phyloP scores from a whole-genome alignment of 1,284 basidiomycete species.

The Salmacisia buchloeana region DNA sequence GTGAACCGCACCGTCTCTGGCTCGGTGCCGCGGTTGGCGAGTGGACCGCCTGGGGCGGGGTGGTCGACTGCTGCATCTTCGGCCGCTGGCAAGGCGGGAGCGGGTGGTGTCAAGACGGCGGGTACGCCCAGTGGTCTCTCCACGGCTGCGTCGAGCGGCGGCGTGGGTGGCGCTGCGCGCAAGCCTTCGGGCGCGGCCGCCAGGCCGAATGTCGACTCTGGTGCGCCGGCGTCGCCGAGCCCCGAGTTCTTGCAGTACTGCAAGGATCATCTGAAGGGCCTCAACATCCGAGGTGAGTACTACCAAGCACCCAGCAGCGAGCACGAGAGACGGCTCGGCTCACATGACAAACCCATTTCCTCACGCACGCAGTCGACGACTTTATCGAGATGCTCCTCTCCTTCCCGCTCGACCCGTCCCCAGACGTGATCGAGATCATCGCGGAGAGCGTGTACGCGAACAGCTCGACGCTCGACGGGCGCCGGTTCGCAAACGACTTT shows the following conservation, averaged over 20 bases:
- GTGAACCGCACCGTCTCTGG: background rate
- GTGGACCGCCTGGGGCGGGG: background rate
- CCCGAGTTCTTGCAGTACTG: constrained; percentile 88
- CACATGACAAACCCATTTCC: constrained; percentile 19
- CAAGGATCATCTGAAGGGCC: constrained; percentile 76
- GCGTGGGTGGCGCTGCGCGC: constrained; percentile 20
- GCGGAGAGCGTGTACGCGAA: constrained; percentile 68
- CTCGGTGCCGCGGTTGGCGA: background rate
- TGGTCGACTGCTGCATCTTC: background rate
- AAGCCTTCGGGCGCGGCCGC: constrained; percentile 24
- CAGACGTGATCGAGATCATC: constrained; percentile 49
- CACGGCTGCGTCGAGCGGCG: constrained; percentile 4
- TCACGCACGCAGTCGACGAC: constrained; percentile 36
- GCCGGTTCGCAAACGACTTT: constrained; percentile 88
- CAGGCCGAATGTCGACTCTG: constrained; percentile 15
- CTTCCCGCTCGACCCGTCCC: constrained; percentile 48
- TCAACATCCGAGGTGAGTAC: constrained; percentile 68
- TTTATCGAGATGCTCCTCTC: constrained; percentile 52
- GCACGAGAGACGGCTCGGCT: constrained; percentile 7
- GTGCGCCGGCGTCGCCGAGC: constrained; percentile 61
- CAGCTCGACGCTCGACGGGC: constrained; percentile 86
- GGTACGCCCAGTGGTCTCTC: too few relatives aligned
- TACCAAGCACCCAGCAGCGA: background rate
- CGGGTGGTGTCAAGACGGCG: background rate
- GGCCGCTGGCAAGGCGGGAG: background rate